These are phyloP conservation scores for Colletotrichum tamarilloi DNA, from an alignment of 2,329 filamentous ascomycete genomes.

Conservation along the genomic window DNA sequence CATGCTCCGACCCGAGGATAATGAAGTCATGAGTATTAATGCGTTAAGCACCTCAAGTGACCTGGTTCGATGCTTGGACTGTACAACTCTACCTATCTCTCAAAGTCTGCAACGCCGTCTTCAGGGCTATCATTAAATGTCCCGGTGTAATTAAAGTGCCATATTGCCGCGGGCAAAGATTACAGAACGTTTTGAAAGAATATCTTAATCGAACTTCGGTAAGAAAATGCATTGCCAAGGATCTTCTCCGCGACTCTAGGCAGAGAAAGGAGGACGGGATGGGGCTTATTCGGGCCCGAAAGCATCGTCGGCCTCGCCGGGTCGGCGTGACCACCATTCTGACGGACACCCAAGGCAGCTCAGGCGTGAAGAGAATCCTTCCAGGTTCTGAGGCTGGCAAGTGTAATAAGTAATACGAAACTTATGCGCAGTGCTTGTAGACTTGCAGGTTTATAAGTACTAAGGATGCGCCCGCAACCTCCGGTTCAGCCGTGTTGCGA, in stretches of 20 bases:
- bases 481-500: not conserved
- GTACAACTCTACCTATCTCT: slow-evolving; percentile 40
- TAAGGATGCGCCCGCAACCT: not conserved
- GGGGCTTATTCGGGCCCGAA: too few relatives aligned
- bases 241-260: not conserved
- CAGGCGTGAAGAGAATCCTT: not conserved
- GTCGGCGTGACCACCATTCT: not conserved
- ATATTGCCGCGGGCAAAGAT: slow-evolving; percentile 50
- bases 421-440: not conserved
- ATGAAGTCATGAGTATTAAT: too few relatives aligned
- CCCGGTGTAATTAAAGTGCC: slow-evolving; percentile 57
- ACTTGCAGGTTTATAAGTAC: not conserved
- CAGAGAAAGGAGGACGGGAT: not conserved
- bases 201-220: slow-evolving; percentile 47
- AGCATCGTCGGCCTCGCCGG: not conserved
- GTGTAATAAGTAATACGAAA: not conserved
- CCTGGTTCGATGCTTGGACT: too few relatives aligned
- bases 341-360: not conserved
- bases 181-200: slow-evolving; percentile 54
- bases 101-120: slow-evolving; percentile 60
- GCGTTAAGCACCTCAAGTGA: too few relatives aligned
- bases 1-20: too few relatives aligned
- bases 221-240: not conserved
- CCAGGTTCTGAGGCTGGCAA: not conserved
- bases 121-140: slow-evolving; percentile 61